Evolutionary conservation across 176 grass and related monocot genomes (phyloP).

Genomic region (Triticum dicoccoides): DNA sequence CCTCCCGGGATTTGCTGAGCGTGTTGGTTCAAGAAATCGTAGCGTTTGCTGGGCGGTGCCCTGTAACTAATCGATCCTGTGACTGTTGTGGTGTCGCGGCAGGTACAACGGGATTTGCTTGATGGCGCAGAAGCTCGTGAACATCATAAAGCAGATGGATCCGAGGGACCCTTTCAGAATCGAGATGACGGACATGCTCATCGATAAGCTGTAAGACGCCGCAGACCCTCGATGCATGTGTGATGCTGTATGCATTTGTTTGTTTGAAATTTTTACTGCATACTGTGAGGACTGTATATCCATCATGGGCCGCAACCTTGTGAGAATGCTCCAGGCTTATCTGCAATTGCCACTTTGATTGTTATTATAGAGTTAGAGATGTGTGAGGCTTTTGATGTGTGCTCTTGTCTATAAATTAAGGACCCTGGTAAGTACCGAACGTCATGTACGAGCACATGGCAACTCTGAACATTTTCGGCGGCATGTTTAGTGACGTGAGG

Average conservation of each 20-base stretch:
- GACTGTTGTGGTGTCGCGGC: neutral
- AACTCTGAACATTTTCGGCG: no score
- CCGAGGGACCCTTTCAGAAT: slow-evolving; percentile 61
- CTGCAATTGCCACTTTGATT: no score
- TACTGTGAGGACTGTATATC: no score
- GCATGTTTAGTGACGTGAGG: no score
- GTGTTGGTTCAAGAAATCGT: no score
- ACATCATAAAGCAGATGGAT: slow-evolving; percentile 86
- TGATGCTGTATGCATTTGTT: neutral
- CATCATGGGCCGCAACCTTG: neutral
- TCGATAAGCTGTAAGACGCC: slow-evolving; percentile 71
- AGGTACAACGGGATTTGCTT: slow-evolving; percentile 62
- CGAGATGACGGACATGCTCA: slow-evolving; percentile 66
- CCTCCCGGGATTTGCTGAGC: no score
- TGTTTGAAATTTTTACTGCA: neutral
- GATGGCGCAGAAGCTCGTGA: slow-evolving; percentile 64
- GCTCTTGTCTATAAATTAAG: no score
- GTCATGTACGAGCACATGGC: no score
- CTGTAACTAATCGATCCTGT: neutral
- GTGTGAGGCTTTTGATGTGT: no score
- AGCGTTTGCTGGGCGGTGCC: neutral
- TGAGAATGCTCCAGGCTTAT: no score
- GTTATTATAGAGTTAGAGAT: no score
- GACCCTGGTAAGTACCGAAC: no score
- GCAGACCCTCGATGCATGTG: neutral